Conservation (phyloP, 2,329 filamentous ascomycete species). For the Trichoderma breve region DNA sequence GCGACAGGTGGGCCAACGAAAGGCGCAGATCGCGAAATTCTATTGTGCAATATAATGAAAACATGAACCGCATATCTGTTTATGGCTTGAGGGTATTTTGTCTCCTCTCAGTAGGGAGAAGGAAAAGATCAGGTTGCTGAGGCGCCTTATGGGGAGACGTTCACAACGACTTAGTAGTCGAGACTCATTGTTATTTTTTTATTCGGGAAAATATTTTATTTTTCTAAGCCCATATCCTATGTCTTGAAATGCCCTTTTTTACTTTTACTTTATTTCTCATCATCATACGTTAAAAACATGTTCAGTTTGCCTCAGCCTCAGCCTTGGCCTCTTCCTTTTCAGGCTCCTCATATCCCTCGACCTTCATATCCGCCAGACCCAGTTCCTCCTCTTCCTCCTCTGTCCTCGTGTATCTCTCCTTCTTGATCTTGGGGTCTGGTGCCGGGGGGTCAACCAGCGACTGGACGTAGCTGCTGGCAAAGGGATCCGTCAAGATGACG, state of each 20-base stretch:
- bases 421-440: constrained; percentile 74
- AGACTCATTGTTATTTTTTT: background rate
- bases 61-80: no score
- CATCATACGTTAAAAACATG: background rate
- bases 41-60: no score
- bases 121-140: no score
- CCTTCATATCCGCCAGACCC: constrained; percentile 88
- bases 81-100: no score
- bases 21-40: no score
- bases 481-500: constrained; percentile 78
- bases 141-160: background rate
- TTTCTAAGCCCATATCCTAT: background rate
- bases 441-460: constrained; percentile 71
- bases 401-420: constrained; percentile 81
- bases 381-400: constrained; percentile 92
- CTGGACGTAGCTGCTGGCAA: constrained; percentile 93
- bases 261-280: background rate
- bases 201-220: background rate
- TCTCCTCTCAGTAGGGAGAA: no score
- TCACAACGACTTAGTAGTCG: background rate
- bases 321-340: constrained; percentile 29
- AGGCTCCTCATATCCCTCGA: constrained; percentile 70
- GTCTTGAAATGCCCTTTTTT: background rate
- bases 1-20: no score
- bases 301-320: background rate